Conservation (phyloP, 2,329 filamentous ascomycete genomes). For the Penicillium nordicum region DNA sequence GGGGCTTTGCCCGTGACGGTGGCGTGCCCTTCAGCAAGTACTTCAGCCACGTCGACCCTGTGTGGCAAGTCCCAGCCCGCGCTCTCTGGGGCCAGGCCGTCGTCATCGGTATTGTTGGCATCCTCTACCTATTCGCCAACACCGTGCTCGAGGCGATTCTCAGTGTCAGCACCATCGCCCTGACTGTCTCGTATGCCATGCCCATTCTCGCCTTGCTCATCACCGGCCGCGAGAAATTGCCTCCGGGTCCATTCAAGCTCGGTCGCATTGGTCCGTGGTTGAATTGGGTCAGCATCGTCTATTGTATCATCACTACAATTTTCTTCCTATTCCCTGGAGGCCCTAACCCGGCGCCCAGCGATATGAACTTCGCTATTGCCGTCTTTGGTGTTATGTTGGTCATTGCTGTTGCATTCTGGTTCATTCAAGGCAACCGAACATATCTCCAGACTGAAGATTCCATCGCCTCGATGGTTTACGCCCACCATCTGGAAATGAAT, state of each 20-base stretch:
- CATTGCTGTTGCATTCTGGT: slow-evolving; percentile 51
- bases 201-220: slow-evolving; percentile 50
- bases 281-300: slow-evolving; percentile 52
- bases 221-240: slow-evolving; percentile 53
- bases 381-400: slow-evolving; percentile 56
- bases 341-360: slow-evolving; percentile 46
- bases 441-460: slow-evolving; percentile 36
- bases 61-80: slow-evolving; percentile 53
- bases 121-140: slow-evolving; percentile 55
- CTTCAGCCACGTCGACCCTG: slow-evolving; percentile 45
- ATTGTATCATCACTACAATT: slow-evolving; percentile 52
- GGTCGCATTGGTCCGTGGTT: slow-evolving; percentile 45
- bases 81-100: slow-evolving; percentile 53
- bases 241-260: slow-evolving; percentile 45
- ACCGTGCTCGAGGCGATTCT: slow-evolving; percentile 54
- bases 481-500: slow-evolving; percentile 25
- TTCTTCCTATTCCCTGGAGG: slow-evolving; percentile 55
- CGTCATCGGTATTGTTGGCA: slow-evolving; percentile 49
- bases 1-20: slow-evolving; percentile 55
- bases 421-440: slow-evolving; percentile 45
- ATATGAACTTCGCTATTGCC: slow-evolving; percentile 59
- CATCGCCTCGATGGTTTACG: slow-evolving; percentile 27
- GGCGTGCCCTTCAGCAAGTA: slow-evolving; percentile 48
- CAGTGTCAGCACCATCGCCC: slow-evolving; percentile 55
- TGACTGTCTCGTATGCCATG: slow-evolving; percentile 53